Evolutionary conservation across 1,139 yeast genomes (phyloP), one percentile per base, ranked within the genome.

Genomic region (Debaryomyces fabryi): DNA sequence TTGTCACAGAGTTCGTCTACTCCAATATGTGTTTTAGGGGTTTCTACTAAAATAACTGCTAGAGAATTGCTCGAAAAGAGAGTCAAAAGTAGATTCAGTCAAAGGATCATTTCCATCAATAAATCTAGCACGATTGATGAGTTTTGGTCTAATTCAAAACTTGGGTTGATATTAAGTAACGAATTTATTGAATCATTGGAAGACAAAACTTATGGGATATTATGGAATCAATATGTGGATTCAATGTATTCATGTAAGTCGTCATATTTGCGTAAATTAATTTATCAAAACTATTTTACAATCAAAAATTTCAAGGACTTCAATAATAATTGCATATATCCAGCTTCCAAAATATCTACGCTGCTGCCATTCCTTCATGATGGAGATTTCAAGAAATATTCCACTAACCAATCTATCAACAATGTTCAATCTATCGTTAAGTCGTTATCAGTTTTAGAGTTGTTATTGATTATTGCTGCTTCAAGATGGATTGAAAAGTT

Each of bases 81-180:
- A 57, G 98, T 95, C 0, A 80, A 91, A 56, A 86, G 96, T 49
- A 74, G 99, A 52, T 93, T 92, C 65, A 85, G 96, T 30, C 97
- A 92, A 62, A 71, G 96, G 45, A 70, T 88, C 2, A 76, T 89
- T 30, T 76, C 81, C 32, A 72, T 90, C 39, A 78, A 79, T 38
- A 84, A 83, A 46, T 74, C 86, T 0, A 55, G 58, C 2, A 64
- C 67, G 5, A 53, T 81, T 2, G 78, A 75, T 0, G 75, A 72
- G 5, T 85, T 82, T 54, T 73, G 69, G 69, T 41, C 51, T 1
- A 62, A 67, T 44, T 72, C 72, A 16, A 59, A 62, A 38, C 49
- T 63, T 13, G 63, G 64, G 6, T 58, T 76, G 24, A 54, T 53
- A 2, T 65, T 71, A 52, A 67, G 53, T 38, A 59, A 50, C 29